phyloP scores from a whole-genome alignment of 176 grass and related monocot genomes.

The Cymbopogon citratus region DNA sequence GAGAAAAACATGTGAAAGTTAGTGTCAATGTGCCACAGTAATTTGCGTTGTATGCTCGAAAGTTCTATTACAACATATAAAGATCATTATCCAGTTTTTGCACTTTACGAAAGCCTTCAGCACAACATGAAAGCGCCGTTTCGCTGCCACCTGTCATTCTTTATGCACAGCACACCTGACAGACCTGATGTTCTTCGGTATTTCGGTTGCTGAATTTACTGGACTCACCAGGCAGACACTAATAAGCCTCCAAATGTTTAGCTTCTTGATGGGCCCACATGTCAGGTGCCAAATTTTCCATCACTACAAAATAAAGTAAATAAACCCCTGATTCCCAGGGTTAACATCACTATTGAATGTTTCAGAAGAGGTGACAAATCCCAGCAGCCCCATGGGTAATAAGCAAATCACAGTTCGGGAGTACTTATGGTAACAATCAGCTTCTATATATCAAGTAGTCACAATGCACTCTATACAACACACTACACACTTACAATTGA shows the following conservation, averaged over 20 bases:
- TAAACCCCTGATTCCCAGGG: background rate
- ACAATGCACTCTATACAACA: slow-evolving; percentile 38
- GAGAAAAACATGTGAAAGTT: background rate
- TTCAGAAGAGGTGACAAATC: background rate
- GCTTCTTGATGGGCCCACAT: background rate
- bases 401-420: background rate
- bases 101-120: too few relatives aligned
- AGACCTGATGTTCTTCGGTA: background rate
- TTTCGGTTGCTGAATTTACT: background rate
- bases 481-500: slow-evolving; percentile 45
- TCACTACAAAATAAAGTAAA: background rate
- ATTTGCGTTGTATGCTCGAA: background rate
- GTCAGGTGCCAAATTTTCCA: background rate
- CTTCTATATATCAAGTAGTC: slow-evolving; percentile 42
- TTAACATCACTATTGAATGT: background rate
- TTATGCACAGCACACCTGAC: background rate
- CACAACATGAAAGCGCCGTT: too few relatives aligned
- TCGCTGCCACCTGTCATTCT: background rate
- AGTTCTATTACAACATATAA: background rate
- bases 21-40: background rate
- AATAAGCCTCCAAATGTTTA: background rate
- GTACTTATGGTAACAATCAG: slow-evolving; percentile 17
- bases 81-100: background rate
- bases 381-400: background rate
- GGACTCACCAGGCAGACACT: background rate